Conservation (phyloP, 169 alveolate genomes). For the Miamiensis avidus region DNA sequence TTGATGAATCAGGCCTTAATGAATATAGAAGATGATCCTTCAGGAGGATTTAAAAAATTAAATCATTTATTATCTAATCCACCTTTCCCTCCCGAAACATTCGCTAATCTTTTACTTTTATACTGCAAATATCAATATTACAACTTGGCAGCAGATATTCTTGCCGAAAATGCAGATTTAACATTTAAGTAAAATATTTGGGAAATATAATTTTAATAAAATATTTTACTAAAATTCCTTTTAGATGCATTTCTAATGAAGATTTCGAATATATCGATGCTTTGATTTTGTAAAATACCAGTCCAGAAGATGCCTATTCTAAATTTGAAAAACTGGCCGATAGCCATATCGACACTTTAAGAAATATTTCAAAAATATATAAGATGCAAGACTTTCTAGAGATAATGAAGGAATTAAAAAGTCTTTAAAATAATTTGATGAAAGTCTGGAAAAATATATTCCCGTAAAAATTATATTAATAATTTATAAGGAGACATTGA, state of each 20-base stretch:
- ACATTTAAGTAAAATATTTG: constrained; percentile 57
- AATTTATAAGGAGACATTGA: too few species aligned
- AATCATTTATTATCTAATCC: constrained; percentile 83
- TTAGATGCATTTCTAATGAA: constrained; percentile 62
- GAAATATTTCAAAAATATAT: constrained; percentile 81
- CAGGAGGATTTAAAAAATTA: constrained; percentile 38
- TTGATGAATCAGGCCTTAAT: constrained; percentile 89
- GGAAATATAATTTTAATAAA: not conserved
- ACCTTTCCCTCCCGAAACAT: constrained; percentile 90
- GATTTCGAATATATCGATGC: constrained; percentile 88
- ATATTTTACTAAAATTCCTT: too few species aligned
- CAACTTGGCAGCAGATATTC: constrained; percentile 92
- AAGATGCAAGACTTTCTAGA: constrained; percentile 83
- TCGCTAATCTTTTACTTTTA: constrained; percentile 84
- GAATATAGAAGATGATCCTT: constrained; percentile 86
- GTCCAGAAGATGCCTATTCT: constrained; percentile 86
- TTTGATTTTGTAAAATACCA: constrained; percentile 77
- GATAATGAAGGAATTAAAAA: constrained; percentile 81
- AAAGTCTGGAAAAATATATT: constrained; percentile 81
- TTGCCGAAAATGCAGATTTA: constrained; percentile 90
- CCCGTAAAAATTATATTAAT: constrained; percentile 67
- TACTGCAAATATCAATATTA: constrained; percentile 89
- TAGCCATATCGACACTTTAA: constrained; percentile 72
- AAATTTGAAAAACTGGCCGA: constrained; percentile 87
- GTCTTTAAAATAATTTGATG: constrained; percentile 80